These are phyloP conservation scores for Aspergillus diversus DNA, from an alignment of 495 filamentous ascomycete genomes.

Conservation along the genomic window DNA sequence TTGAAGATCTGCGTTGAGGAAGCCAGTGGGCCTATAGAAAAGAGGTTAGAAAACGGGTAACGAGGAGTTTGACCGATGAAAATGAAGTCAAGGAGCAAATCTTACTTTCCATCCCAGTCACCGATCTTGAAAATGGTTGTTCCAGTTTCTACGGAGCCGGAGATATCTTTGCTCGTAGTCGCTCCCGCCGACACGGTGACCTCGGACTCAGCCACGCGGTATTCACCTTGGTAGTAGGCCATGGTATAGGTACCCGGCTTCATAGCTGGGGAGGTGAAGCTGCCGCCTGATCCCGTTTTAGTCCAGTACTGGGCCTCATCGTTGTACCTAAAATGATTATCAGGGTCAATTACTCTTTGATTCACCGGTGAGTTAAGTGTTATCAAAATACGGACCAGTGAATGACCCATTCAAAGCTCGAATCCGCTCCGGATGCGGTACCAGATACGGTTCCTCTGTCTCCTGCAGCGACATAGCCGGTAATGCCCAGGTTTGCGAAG, in stretches of 20 bases:
- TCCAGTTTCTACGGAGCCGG: constrained; percentile 45
- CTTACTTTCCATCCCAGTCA: constrained; percentile 59
- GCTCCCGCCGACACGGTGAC: constrained; percentile 59
- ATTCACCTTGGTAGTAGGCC: constrained; percentile 68
- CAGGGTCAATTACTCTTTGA: background rate
- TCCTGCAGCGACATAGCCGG: constrained; percentile 58
- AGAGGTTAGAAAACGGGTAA: background rate
- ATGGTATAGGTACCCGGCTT: constrained; percentile 70
- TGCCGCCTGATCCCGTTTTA: constrained; percentile 53
- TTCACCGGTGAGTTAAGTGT: background rate
- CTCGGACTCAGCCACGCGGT: constrained; percentile 53
- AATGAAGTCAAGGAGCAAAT: background rate
- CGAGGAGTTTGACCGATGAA: background rate
- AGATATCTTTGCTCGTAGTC: constrained; percentile 56
- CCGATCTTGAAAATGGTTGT: constrained; percentile 66
- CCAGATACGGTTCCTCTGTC: constrained; percentile 62
- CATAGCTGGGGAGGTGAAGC: constrained; percentile 67
- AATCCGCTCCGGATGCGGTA: constrained; percentile 55
- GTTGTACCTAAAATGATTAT: constrained; percentile 47
- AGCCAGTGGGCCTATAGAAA: constrained; percentile 56
- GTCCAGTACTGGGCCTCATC: constrained; percentile 66
- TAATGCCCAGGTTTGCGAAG: constrained; percentile 58
- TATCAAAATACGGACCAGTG: constrained; percentile 51
- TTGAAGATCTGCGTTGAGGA: constrained; percentile 67
- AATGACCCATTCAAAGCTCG: constrained; percentile 55